phyloP scores from a whole-genome alignment of 2,329 filamentous ascomycete species.

The Fusarium vanettenii region DNA sequence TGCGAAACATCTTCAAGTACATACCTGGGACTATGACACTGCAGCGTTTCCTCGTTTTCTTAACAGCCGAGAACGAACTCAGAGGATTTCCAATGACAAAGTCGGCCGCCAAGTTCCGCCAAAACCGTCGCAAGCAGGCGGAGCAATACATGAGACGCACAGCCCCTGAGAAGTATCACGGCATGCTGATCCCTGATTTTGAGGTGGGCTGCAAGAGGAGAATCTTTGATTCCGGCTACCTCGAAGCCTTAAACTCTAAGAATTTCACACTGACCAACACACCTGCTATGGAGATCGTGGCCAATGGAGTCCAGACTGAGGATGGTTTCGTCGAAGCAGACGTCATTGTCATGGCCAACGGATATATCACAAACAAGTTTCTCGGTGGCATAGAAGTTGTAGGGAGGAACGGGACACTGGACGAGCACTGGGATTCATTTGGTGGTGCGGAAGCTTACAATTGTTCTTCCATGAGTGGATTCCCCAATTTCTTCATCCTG shows the following conservation, averaged over 20 bases:
- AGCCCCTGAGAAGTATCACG: slow-evolving; percentile 70
- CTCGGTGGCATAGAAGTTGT: slow-evolving; percentile 64
- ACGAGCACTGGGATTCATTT: slow-evolving; percentile 67
- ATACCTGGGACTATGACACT: background rate
- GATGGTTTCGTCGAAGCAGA: slow-evolving; percentile 57
- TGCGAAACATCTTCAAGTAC: background rate
- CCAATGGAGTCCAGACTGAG: background rate
- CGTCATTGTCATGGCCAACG: slow-evolving; percentile 71
- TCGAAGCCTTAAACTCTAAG: slow-evolving; percentile 57
- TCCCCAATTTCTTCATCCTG: slow-evolving; percentile 74
- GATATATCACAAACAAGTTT: slow-evolving; percentile 67
- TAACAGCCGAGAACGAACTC: slow-evolving; percentile 47
- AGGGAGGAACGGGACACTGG: slow-evolving; percentile 62
- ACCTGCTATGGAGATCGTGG: background rate
- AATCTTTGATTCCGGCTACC: slow-evolving; percentile 69
- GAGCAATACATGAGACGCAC: slow-evolving; percentile 56
- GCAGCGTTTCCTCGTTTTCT: background rate
- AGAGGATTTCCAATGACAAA: slow-evolving; percentile 55
- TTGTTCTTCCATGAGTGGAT: slow-evolving; percentile 66
- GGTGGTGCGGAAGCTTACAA: slow-evolving; percentile 73
- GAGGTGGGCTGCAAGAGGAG: slow-evolving; percentile 73
- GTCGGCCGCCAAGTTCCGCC: slow-evolving; percentile 48
- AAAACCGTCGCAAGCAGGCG: slow-evolving; percentile 50
- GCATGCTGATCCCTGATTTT: slow-evolving; percentile 71
- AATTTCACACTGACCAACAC: background rate